Evolutionary conservation across 2,329 filamentous ascomycete species (phyloP).

Genomic region (Didymella glomerata): DNA sequence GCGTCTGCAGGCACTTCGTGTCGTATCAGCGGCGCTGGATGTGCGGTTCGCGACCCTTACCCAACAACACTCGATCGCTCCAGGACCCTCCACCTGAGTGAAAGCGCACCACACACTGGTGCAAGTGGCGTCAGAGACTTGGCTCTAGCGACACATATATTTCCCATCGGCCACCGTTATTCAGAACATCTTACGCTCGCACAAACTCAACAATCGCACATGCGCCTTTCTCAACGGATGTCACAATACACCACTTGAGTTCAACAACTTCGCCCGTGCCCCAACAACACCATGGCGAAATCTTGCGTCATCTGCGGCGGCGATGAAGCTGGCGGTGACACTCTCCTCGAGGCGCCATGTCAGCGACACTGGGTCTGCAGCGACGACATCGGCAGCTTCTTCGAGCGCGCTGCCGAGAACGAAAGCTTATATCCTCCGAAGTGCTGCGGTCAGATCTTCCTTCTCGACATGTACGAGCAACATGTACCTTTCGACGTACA

Average conservation of each 20-base stretch:
- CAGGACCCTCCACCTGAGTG: neutral
- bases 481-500: slow-evolving; percentile 31
- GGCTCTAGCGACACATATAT: neutral
- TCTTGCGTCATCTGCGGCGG: slow-evolving; percentile 38
- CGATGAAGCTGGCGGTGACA: slow-evolving; percentile 27
- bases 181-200: neutral
- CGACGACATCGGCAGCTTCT: slow-evolving; percentile 34
- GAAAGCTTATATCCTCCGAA: slow-evolving; percentile 42
- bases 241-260: neutral
- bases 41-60: neutral
- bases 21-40: neutral
- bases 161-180: neutral
- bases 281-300: slow-evolving; percentile 20
- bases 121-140: neutral
- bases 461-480: slow-evolving; percentile 34
- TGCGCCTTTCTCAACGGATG: neutral
- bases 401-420: slow-evolving; percentile 36
- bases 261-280: neutral
- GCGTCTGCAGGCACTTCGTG: neutral
- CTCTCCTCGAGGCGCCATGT: slow-evolving; percentile 35
- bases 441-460: slow-evolving; percentile 39
- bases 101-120: neutral
- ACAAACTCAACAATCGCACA: neutral
- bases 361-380: slow-evolving; percentile 36
- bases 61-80: neutral